A percentile compares a stretch with the other conserved stretches of the same genome.
These are phyloP conservation scores for Gentiana straminea DNA, from an alignment of 257 asterid species.

Conservation along the genomic window DNA sequence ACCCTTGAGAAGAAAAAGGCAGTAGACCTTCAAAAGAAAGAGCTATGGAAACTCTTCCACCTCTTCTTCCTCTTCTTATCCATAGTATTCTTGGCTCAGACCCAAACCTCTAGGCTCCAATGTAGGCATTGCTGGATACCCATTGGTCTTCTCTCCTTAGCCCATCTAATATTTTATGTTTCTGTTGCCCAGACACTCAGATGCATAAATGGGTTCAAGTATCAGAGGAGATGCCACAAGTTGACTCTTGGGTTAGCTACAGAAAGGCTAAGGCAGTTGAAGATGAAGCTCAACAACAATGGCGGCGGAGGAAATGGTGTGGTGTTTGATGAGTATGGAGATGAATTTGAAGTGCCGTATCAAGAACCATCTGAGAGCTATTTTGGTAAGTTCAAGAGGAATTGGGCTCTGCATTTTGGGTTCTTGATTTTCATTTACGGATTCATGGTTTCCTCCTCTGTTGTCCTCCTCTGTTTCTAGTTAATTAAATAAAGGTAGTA, in stretches of 20 bases:
- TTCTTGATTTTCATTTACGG: conserved; percentile 74
- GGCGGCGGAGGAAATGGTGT: conserved; percentile 19
- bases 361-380: conserved; percentile 95
- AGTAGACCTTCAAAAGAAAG: conserved; percentile 76
- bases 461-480: conserved; percentile 69
- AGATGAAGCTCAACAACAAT: conserved; percentile 32
- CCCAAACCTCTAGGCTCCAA: conserved; percentile 51
- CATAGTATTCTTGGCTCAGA: conserved; percentile 40
- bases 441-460: conserved; percentile 80
- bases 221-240: conserved; percentile 92
- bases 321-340: conserved; percentile 43
- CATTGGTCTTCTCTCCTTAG: conserved; percentile 67
- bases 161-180: conserved; percentile 78
- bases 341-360: conserved; percentile 65
- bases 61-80: conserved; percentile 72
- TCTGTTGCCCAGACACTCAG: conserved; percentile 88
- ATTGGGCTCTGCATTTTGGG: conserved; percentile 87
- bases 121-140: conserved; percentile 95
- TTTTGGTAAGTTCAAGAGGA: conserved; percentile 87
- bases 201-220: conserved; percentile 93
- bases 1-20: conserved; percentile 86
- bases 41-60: conserved; percentile 81
- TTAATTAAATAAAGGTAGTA: too few species aligned
- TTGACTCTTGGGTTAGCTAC: conserved; percentile 85
- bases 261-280: conserved; percentile 62